These are phyloP conservation scores for Fragaria nilgerrensis DNA, from an alignment of 306 rosid species.

Conservation along the genomic window DNA sequence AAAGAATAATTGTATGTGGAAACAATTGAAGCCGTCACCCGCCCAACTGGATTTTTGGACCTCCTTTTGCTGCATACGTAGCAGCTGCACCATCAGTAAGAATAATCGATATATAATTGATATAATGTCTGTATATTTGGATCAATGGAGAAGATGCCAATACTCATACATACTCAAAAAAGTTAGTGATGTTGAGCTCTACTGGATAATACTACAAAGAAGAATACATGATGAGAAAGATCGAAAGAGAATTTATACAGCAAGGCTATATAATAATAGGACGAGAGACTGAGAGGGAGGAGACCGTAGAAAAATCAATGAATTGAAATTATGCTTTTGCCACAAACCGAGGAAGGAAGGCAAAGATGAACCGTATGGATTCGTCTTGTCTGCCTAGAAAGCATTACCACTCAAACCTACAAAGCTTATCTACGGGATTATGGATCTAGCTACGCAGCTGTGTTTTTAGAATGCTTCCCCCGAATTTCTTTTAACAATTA, in stretches of 20 bases:
- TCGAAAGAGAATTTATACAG: neutral
- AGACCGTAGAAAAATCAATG: conserved; percentile 17
- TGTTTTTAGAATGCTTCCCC: conserved; percentile 3
- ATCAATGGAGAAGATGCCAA: conserved; percentile 15
- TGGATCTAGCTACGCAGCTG: conserved; percentile 2
- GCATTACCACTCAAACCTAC: conserved; percentile 46
- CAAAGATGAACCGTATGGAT: conserved; percentile 36
- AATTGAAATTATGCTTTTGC: conserved; percentile 32
- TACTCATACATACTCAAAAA: conserved; percentile 20
- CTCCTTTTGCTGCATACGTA: conserved; percentile 33
- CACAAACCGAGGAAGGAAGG: conserved; percentile 46
- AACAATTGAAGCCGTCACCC: conserved; percentile 48
- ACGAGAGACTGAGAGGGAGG: neutral
- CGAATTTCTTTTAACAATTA: conserved; percentile 7
- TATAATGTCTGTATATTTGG: conserved; percentile 9
- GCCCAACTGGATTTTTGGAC: conserved; percentile 34
- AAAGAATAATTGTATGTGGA: conserved; percentile 51
- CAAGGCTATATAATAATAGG: too few species aligned
- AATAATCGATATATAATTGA: too few species aligned
- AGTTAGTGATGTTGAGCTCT: conserved; percentile 52
- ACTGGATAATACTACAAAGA: neutral
- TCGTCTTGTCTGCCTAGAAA: conserved; percentile 71
- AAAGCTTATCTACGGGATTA: conserved; percentile 38
- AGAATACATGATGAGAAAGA: neutral
- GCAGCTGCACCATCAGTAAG: neutral